Evolutionary conservation across 1,284 basidiomycete species (phyloP), one percentile per base, ranked within the genome.

Genomic region (Hymenochaete sp.): DNA sequence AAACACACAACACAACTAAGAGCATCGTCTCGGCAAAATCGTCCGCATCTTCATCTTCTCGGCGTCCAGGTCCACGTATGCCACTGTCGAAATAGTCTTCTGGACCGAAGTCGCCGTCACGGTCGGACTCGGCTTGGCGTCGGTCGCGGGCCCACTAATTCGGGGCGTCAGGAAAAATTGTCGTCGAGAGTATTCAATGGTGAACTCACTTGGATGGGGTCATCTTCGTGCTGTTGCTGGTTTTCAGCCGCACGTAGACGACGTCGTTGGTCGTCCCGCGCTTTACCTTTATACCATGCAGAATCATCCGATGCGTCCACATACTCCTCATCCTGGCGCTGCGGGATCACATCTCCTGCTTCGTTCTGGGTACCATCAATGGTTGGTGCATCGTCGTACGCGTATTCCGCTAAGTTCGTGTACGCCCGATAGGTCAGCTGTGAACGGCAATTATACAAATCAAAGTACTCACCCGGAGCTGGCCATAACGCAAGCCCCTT

Each of bases 61-160:
- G 18, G 25, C 53, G 21, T 35, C 48, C 42, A 1, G 49, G 41
- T 22, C 52, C 74, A 32, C 80, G 72, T 46, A 77, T 56, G 6
- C 76, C 73, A 2, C 68, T 81, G 21, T 87, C 83, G 56, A 85
- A 82, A 61, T 84, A 86, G 57, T 89, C 86, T 47, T 88, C 84
- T 0, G 82, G 79, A 5, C 82, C 82, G 53, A 79, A 78, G 49
- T 89, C 86, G 38, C 68, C 66, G 31, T 87, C 82, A 16, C 77
- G 70, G 24, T 85, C 85, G 51, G 72, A 70, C 53, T 86, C 85
- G 4, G 78, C 77, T 42, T 76, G 73, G 51, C 80, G 69, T 38
- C 81, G 73, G 16, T 85, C 77, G 43, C 81, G 68, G 18, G 85
- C 86, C 82, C 84, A 89, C 78, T 86, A 59, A 43, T 43, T 56